A percentile compares a stretch with the other conserved stretches of the same genome.
phyloP scores from a whole-genome alignment of 1,284 basidiomycete genomes.

The Cryptococcus hybrid region DNA sequence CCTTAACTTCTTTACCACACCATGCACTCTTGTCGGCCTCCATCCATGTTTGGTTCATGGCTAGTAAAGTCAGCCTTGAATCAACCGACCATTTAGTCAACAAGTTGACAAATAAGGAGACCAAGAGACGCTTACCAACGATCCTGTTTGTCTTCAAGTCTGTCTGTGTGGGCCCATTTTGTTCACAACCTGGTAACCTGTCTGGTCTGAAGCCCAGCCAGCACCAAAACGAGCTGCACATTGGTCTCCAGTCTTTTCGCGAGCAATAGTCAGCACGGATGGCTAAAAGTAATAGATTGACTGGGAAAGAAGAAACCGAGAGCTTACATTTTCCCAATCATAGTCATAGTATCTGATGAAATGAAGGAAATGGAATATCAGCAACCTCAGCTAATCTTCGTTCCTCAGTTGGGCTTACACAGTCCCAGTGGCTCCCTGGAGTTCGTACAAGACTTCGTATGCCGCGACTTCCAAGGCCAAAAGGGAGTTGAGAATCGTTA shows the following conservation, averaged over 20 bases:
- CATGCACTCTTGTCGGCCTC: conserved; percentile 6
- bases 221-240: conserved; percentile 3
- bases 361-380: not conserved
- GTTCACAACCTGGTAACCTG: conserved; percentile 4
- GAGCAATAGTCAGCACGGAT: no score
- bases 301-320: no score
- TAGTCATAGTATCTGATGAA: not conserved
- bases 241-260: not conserved
- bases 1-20: conserved; percentile 15
- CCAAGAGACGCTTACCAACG: conserved; percentile 10
- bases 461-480: not conserved
- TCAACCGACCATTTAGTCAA: not conserved
- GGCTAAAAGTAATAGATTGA: no score
- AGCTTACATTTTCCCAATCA: not conserved
- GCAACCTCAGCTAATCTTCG: not conserved
- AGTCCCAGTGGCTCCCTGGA: not conserved
- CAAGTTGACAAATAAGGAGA: not conserved
- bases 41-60: conserved; percentile 8
- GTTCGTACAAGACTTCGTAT: not conserved
- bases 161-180: conserved; percentile 1
- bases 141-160: conserved; percentile 15
- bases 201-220: conserved; percentile 3
- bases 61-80: not conserved
- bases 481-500: not conserved
- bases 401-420: not conserved